Evolutionary conservation across 768 basidiomycete genomes (phyloP), one percentile per base, ranked within the genome.

Genomic region (Leccinum disarticulatum): DNA sequence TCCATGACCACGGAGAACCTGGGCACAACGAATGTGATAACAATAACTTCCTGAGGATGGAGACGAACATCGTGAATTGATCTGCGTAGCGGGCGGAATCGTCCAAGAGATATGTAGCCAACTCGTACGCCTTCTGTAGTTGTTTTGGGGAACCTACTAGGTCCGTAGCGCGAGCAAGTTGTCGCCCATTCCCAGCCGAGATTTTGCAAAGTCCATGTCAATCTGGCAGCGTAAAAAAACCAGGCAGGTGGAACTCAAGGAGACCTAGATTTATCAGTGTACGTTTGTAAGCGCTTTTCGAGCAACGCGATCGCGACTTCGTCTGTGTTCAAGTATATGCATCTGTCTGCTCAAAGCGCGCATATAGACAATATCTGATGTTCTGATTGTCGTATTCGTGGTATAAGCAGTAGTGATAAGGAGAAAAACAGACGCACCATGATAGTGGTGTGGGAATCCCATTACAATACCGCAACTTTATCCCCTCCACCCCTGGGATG

Each of bases 231-330:
- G 4, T 7, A 50, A 15, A 50, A 50, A 14, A 2, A n/a, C 9
- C 28, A 7, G 8, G 28, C 8, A 31, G 25, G 15, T 27, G 17
- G 28, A 48, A 56, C 61, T 33, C 56, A 25, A 25, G 25, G 25
- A 25, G 25, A 25, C 1, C 25, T 25, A 25, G 25, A n/a, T n/a
- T n/a, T n/a, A 52, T 61, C 61, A 50, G 82, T 84, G 65, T 85
- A 85, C 25, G n/a, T 81, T 80, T 10, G 66, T n/a, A n/a, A 79
- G 30, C 81, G 77, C 64, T 77, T 81, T 38, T 85, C 84, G 35
- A 86, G 69, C 43, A 28, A 7, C 1, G 1, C 28, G 28, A 28
- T 28, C 7, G 28, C 28, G 28, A 28, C 3, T 28, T 8, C 28
- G 6, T 28, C 28, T 5, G 28, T 7, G 28, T 28, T n/a, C 28